Conservation (phyloP, 139 green algal species). For the Cymbomonas tetramitiformis region DNA sequence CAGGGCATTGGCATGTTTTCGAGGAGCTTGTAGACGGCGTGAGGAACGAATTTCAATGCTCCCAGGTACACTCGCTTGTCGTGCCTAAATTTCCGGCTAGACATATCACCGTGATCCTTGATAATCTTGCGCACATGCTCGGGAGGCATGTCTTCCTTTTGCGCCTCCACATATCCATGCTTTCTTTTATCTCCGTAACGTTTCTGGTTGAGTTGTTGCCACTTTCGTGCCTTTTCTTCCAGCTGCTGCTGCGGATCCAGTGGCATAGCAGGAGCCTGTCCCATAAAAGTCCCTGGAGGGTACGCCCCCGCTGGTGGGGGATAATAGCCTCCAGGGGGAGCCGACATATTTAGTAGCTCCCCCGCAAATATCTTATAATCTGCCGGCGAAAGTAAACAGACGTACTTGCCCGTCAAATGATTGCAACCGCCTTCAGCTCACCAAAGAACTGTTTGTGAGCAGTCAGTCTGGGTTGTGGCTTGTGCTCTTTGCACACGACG, state of each 20-base stretch:
- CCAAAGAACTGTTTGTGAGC: too few species aligned
- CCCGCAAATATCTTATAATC: too few species aligned
- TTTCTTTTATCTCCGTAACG: constrained; percentile 80
- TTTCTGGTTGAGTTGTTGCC: constrained; percentile 78
- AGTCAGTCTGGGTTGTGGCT: too few species aligned
- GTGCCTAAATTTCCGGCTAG: constrained; percentile 82
- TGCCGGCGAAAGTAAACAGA: too few species aligned
- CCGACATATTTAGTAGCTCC: too few species aligned
- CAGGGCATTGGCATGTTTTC: constrained; percentile 99
- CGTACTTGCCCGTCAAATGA: too few species aligned
- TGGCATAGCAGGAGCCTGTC: too few species aligned
- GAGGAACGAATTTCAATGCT: constrained; percentile 95
- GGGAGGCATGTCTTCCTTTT: constrained; percentile 95
- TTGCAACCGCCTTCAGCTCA: too few species aligned
- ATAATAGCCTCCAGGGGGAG: too few species aligned
- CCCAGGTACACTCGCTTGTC: constrained; percentile 98
- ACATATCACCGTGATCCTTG: constrained; percentile 96
- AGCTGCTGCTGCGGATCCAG: background rate
- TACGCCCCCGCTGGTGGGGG: too few species aligned
- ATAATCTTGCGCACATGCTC: constrained; percentile 95
- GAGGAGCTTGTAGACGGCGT: constrained; percentile 98
- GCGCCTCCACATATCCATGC: constrained; percentile 72
- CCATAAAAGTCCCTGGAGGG: too few species aligned
- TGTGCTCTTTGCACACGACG: too few species aligned
- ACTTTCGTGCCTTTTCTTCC: constrained; percentile 72